Base-by-base conservation (phyloP, 192 early-diverging fungal species). In the Gaertneriomyces semiglobifer region DNA sequence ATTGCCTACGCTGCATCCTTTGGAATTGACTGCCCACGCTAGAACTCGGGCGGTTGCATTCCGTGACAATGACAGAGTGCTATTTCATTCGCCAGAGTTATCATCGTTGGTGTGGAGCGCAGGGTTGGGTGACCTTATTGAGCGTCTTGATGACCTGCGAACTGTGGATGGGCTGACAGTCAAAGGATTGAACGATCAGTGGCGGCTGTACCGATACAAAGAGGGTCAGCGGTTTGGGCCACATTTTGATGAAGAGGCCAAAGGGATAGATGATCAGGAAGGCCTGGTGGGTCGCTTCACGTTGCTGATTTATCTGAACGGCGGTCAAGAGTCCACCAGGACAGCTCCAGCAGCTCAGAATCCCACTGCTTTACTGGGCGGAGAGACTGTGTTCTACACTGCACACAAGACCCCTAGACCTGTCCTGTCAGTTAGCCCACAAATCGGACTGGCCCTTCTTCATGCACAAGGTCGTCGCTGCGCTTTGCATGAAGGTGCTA, bases 371-470 rank as follows among this genome's bases (percentile, higher is more conserved):
- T 39, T 63, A n/a, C 19, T 42, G 5, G 62, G 62, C 9, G 62
- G 62, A 9, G 62, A 63, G 39, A 63, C 62, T 25, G 50, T 53
- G 4, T 63, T 63, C 50, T 63, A 63, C 42, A 50, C 48, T n/a
- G 25, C 45, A 16, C n/a, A 7, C 16, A 53, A 40, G n/a, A 63
- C 12, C 48, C 14, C 16, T 6, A 63, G 19, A 39, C 18, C 16
- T 7, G 48, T 44, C 4, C 10, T 63, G 10, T 51, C 62, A n/a
- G 44, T 63, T 55, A 10, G 16, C n/a, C 62, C 62, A n/a, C 14
- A 12, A 6, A 25, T 43, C 25, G 62, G 62, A 16, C 14, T 63
- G 62, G 62, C 62, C 4, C 42, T 63, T 10, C 51, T 63, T 11
- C 62, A 63, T 53, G 62, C 62, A 11, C 62, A 63, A 53, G 62